Percentiles rank a stretch among this genome's conserved stretches.
These are phyloP conservation scores for Chalciporus chontae DNA, from an alignment of 768 basidiomycete genomes.

Conservation along the genomic window DNA sequence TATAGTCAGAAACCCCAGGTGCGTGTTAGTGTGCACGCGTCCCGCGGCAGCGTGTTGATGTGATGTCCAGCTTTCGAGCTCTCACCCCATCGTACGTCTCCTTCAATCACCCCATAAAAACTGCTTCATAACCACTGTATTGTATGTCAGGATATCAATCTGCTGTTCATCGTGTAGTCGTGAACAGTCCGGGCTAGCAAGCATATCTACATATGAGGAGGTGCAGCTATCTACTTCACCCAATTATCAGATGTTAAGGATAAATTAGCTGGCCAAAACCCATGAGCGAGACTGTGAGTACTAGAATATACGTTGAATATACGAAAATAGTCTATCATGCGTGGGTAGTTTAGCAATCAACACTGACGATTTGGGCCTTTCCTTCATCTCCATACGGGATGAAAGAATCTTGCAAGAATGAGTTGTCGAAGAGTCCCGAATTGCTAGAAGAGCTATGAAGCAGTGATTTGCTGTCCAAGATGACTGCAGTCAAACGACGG, in stretches of 20 bases:
- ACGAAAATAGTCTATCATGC: neutral
- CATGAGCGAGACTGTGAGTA: neutral
- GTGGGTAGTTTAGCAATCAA: conserved; percentile 38
- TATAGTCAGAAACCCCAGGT: conserved; percentile 59
- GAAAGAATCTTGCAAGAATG: conserved; percentile 14
- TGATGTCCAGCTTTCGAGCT: conserved; percentile 35
- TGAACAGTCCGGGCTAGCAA: too few species aligned
- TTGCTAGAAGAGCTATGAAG: conserved; percentile 2
- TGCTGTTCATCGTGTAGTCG: conserved; percentile 27
- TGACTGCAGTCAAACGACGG: conserved; percentile 58
- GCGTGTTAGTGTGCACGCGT: neutral
- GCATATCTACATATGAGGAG: too few species aligned
- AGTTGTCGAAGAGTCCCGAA: conserved; percentile 16
- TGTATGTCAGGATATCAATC: conserved; percentile 24
- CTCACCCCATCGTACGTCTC: conserved; percentile 40
- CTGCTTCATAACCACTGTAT: neutral
- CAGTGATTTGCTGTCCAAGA: conserved; percentile 42
- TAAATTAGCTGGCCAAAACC: neutral
- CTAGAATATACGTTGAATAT: neutral
- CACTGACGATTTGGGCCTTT: conserved; percentile 47
- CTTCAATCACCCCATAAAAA: neutral
- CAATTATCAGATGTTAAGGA: neutral
- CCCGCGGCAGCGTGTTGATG: conserved; percentile 3
- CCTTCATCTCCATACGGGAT: conserved; percentile 58
- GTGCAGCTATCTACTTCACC: too few species aligned